Evolutionary conservation across 306 rosid species (phyloP), one percentile per base, ranked within the genome.

Genomic region (Citrullus colocynthis): DNA sequence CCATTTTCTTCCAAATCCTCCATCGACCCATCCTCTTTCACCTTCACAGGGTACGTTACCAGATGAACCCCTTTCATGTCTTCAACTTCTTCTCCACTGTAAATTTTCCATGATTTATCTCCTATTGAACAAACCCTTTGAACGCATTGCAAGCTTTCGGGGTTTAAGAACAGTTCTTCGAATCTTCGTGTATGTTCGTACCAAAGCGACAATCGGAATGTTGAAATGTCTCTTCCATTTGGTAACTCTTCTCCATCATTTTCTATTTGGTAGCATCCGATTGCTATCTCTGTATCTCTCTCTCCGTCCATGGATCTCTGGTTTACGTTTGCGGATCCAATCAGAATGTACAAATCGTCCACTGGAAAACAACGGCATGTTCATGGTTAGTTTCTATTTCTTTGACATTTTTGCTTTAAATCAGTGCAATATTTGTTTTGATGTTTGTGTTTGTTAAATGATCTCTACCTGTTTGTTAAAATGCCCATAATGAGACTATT

Each of bases 241-340:
- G 71, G 84, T 30, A 34, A 49, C 21, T 59, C 82, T 49, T 80
- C 61, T 48, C 54, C 78, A 4, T 59, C 79, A 4, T 79, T 84
- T 71, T 70, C 71, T 16, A 76, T 42, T 57, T 92, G 96, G 81
- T 90, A 88, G 81, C 93, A 90, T 45, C 98, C 97, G 59, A 95
- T 89, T 10, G 96, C 98, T 12, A 95, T 95, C 80, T 95, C 97
- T 0, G 97, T 90, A 87, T 95, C 98, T 64, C 98, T 82, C 77
- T 84, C 77, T 16, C 98, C 98, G 20, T 92, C 98, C 98, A 95
- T 92, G 21, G 98, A 95, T 78, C 98, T 81, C 48, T 92, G 98
- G 89, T 95, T 95, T 81, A 95, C 90, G 81, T 95, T 95, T 16
- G 98, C 97, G 7, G 98, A 95, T 85, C 98, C 98, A 79, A 95